phyloP scores from a whole-genome alignment of 169 alveolate species.

The Plasmodium relictum region DNA sequence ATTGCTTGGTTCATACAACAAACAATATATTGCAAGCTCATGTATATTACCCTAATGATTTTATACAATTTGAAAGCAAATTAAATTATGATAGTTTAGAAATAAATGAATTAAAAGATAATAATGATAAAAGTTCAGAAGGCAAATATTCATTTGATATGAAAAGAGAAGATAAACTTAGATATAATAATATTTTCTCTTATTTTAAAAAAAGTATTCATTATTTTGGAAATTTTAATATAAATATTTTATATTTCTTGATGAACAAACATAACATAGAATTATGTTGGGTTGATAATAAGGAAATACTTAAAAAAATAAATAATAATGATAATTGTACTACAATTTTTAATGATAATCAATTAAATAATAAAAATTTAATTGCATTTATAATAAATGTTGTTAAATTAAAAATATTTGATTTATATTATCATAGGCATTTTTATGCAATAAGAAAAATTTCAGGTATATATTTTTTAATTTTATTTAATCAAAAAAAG shows the following conservation, averaged over 20 bases:
- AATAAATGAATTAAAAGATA: not conserved
- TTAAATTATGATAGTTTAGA: not conserved
- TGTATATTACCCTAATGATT: constrained; percentile 52
- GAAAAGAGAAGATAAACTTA: constrained; percentile 6
- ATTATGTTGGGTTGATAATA: constrained; percentile 67
- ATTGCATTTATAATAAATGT: constrained; percentile 69
- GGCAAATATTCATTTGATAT: not conserved
- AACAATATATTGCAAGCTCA: constrained; percentile 76
- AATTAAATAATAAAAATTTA: constrained; percentile 36
- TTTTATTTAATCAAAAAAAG: not conserved
- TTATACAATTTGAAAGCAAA: constrained; percentile 36
- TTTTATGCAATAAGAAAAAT: constrained; percentile 74
- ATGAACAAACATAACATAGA: constrained; percentile 65
- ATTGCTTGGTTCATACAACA: constrained; percentile 69
- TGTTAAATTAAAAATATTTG: constrained; percentile 54
- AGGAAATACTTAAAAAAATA: constrained; percentile 53
- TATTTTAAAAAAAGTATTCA: constrained; percentile 48
- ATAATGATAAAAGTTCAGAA: not conserved
- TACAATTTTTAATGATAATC: constrained; percentile 32
- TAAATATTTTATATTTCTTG: constrained; percentile 50
- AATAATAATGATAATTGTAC: constrained; percentile 9
- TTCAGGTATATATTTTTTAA: constrained; percentile 41
- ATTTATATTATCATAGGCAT: constrained; percentile 70
- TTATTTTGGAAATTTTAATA: constrained; percentile 73
- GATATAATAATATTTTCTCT: constrained; percentile 4